Percentiles rank a stretch among this genome's conserved stretches.
Conservation (phyloP, 768 basidiomycete genomes). For the Macrolepiota dolichaula region DNA sequence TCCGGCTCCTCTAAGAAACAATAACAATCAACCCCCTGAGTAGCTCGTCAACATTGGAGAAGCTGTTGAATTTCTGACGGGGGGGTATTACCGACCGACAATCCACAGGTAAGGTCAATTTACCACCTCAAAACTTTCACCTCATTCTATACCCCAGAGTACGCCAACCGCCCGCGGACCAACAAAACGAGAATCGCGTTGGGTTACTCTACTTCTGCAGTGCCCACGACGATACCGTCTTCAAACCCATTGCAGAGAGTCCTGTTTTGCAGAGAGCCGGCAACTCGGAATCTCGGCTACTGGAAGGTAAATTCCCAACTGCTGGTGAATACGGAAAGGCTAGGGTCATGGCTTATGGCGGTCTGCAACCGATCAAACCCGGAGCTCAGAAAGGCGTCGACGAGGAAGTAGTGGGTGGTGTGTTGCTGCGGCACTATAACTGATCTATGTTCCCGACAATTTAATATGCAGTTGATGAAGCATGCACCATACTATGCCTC, state of each 20-base stretch:
- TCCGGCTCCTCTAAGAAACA: not conserved
- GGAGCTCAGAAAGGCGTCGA: constrained; percentile 35
- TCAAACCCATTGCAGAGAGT: constrained; percentile 38
- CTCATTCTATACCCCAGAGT: constrained; percentile 26
- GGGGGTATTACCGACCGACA: constrained; percentile 45
- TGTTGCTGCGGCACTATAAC: constrained; percentile 46
- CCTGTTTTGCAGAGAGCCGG: constrained; percentile 38
- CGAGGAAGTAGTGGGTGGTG: constrained; percentile 42
- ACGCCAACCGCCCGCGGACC: constrained; percentile 45
- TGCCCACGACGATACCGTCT: constrained; percentile 38
- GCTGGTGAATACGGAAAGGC: constrained; percentile 39
- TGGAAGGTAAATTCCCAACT: constrained; percentile 36
- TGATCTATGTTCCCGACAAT: constrained; percentile 16
- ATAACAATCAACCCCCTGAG: not conserved
- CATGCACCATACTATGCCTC: not conserved
- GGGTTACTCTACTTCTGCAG: constrained; percentile 47
- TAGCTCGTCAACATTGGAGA: constrained; percentile 47
- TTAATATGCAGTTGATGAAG: not conserved
- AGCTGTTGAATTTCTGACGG: constrained; percentile 43
- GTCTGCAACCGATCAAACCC: constrained; percentile 22
- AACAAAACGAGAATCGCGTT: constrained; percentile 38
- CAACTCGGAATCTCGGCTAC: constrained; percentile 20
- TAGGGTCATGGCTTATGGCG: constrained; percentile 39
- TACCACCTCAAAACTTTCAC: not conserved
- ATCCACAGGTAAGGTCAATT: constrained; percentile 30